phyloP scores from a whole-genome alignment of 2,329 filamentous ascomycete genomes.

The Fusarium napiforme region DNA sequence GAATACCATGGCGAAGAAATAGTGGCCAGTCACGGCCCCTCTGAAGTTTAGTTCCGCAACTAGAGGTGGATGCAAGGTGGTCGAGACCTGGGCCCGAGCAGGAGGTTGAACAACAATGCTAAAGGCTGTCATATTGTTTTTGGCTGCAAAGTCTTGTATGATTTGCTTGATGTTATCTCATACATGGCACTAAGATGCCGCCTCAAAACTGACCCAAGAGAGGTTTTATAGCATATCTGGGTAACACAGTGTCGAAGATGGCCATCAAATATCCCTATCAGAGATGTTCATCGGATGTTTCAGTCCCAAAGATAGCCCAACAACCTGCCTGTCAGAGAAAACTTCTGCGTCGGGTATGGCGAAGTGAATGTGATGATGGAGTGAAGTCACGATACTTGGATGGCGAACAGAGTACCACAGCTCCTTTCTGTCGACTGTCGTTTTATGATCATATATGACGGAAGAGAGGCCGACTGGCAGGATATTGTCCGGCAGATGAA shows the following conservation, averaged over 20 bases:
- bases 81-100: constrained; percentile 18
- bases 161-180: background rate
- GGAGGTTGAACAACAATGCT: constrained; percentile 44
- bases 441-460: background rate
- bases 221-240: constrained; percentile 12
- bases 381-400: background rate
- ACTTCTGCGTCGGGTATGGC: background rate
- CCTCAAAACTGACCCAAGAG: background rate
- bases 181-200: constrained; percentile 12
- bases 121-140: constrained; percentile 22
- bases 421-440: background rate
- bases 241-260: background rate
- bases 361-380: background rate
- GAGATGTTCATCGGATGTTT: background rate
- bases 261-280: background rate
- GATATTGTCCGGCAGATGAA: background rate
- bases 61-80: constrained; percentile 39
- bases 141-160: background rate
- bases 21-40: background rate
- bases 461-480: background rate
- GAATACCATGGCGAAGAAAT: constrained; percentile 45
- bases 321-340: background rate
- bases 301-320: background rate
- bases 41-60: constrained; percentile 30
- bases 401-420: background rate